A percentile compares a stretch with the other conserved stretches of the same genome.
Evolutionary conservation across 2,329 filamentous ascomycete species (phyloP).

Genomic region (Ascochyta lentis): DNA sequence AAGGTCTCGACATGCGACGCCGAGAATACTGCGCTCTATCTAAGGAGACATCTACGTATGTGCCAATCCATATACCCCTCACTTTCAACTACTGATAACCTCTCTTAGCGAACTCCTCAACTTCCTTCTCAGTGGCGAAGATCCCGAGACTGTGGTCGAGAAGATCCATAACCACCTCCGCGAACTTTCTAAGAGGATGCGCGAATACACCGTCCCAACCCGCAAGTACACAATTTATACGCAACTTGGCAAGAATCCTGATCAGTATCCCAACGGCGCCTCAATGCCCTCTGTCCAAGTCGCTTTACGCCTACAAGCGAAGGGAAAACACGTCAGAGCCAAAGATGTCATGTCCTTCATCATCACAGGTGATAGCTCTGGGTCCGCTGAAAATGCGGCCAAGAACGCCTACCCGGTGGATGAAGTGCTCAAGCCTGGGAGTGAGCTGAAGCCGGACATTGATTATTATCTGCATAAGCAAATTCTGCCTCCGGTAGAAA

Average conservation of each 20-base stretch:
- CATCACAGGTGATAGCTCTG: slow-evolving; percentile 74
- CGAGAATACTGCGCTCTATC: slow-evolving; percentile 96
- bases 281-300: slow-evolving; percentile 98
- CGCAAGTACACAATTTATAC: slow-evolving; percentile 98
- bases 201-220: slow-evolving; percentile 73
- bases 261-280: slow-evolving; percentile 92
- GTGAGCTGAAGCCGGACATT: slow-evolving; percentile 82
- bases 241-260: slow-evolving; percentile 91
- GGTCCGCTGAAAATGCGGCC: slow-evolving; percentile 72
- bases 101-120: slow-evolving; percentile 74
- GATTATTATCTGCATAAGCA: slow-evolving; percentile 99
- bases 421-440: slow-evolving; percentile 80
- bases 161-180: slow-evolving; percentile 94
- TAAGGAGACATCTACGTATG: slow-evolving; percentile 83
- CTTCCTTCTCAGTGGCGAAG: slow-evolving; percentile 92
- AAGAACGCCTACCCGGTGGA: slow-evolving; percentile 89
- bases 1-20: slow-evolving; percentile 96
- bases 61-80: slow-evolving; percentile 1
- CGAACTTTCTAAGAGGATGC: slow-evolving; percentile 85
- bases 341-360: slow-evolving; percentile 98
- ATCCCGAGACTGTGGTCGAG: slow-evolving; percentile 83
- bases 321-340: slow-evolving; percentile 85
- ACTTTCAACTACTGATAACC: slow-evolving; percentile 15
- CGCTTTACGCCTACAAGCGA: slow-evolving; percentile 83
- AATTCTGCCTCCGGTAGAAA: slow-evolving; percentile 96